Conservation (phyloP, 75 land plant genomes). For the Selaginella moellendorffii region DNA sequence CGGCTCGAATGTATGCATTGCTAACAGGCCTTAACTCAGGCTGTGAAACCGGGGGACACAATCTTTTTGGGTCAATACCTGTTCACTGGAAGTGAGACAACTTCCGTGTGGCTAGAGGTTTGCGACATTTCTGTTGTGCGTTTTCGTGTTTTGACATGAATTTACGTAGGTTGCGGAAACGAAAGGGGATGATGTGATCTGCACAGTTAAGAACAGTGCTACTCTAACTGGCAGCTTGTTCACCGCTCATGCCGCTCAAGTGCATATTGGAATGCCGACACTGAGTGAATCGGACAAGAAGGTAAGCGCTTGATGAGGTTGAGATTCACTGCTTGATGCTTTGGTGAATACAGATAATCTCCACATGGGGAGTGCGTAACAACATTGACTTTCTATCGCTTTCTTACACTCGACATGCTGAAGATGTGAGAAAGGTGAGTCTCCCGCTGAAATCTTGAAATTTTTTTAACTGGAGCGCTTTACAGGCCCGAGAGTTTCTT, state of each 20-base stretch:
- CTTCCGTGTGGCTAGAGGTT: conserved; percentile 93
- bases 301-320: conserved; percentile 19
- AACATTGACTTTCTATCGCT: conserved; percentile 76
- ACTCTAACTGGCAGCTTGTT: conserved; percentile 67
- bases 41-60: conserved; percentile 68
- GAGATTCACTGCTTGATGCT: no score
- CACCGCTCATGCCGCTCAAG: conserved; percentile 68
- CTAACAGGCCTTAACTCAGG: conserved; percentile 17
- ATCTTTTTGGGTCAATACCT: conserved; percentile 83
- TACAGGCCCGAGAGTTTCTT: conserved; percentile 64
- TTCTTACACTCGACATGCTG: conserved; percentile 75
- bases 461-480: background rate
- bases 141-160: background rate
- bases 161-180: conserved; percentile 51
- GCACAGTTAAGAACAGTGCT: conserved; percentile 66
- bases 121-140: background rate
- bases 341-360: conserved; percentile 41
- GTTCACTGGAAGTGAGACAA: conserved; percentile 90
- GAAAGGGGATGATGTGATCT: conserved; percentile 52
- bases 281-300: conserved; percentile 52
- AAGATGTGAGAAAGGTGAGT: conserved; percentile 74
- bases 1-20: background rate
- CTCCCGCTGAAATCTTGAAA: no score
- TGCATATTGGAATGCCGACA: conserved; percentile 62
- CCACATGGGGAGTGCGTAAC: conserved; percentile 70